Base-by-base conservation (phyloP, 1,139 yeast species). In the Arxiozyma heterogenica region DNA sequence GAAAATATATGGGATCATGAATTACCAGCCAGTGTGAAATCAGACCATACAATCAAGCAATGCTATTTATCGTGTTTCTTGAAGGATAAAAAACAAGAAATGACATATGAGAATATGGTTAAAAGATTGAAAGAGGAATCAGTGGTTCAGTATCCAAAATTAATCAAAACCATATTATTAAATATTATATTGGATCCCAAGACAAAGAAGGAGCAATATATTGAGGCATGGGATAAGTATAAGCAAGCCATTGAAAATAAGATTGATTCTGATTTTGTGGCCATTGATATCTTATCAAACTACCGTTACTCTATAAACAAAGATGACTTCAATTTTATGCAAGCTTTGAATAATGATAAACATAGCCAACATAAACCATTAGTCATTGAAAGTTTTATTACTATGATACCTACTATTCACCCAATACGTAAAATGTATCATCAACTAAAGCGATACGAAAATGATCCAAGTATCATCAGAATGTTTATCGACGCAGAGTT, bases 401-500 rank as follows among this genome's bases (percentile, higher is more conserved):
- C 55, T 15, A 25, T 62, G 15, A 57, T 59, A 15, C 62, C 64
- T 8, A 51, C 57, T 15, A 60, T 63, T 4, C 57, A 54, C 4
- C 60, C 64, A 4, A 50, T 64, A 9, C 59, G 61, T 43, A 56
- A 51, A 23, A 49, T 64, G 1, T 64, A 58, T 44, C 53, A 53
- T 15, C 64, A 64, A 51, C 55, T 62, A 6, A 54, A 57, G 44
- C 56, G 52, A 39, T 62, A 61, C 2, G 39, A 34, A 11, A 30
- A 57, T 4, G 59, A 60, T 51, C 51, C 61, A 20, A 55, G 55
- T 48, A 59, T 59, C 41, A 60, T 55, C 45, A 62, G 59, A 3
- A 39, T 51, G 18, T 63, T 65, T 54, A 58, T 66, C 22, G 44
- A 49, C 7, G 64, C 67, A 2, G 67, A 64, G 48, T 64, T 65